These are phyloP conservation scores for Cyclotella choctawhatcheeana DNA, from an alignment of 108 stramenopile species.

Conservation along the genomic window DNA sequence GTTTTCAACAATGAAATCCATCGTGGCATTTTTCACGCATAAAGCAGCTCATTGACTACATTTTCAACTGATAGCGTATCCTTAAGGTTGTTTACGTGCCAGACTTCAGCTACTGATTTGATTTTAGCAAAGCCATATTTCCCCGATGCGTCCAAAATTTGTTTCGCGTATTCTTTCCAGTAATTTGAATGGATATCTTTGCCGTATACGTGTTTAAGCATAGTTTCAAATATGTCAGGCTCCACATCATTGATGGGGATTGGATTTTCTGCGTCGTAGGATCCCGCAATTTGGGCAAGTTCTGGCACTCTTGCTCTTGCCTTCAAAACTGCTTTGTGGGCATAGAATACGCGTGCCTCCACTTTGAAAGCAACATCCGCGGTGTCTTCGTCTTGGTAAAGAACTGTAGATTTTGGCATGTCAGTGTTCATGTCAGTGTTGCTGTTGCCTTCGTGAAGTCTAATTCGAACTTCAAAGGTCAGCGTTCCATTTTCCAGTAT, in stretches of 20 bases:
- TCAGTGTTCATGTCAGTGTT: no score
- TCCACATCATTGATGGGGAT: slow-evolving; percentile 24
- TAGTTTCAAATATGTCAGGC: slow-evolving; percentile 8
- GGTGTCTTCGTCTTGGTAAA: neutral
- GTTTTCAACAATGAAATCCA: slow-evolving; percentile 26
- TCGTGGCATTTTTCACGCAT: slow-evolving; percentile 16
- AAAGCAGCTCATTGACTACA: neutral
- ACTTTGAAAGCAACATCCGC: neutral
- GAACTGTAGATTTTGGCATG: no score
- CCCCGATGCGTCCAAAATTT: slow-evolving; percentile 18
- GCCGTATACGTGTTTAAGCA: slow-evolving; percentile 23
- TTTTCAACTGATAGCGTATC: slow-evolving; percentile 3
- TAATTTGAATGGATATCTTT: neutral
- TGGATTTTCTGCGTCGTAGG: no score
- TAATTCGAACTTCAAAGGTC: no score
- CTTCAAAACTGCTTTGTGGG: neutral
- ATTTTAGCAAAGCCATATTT: slow-evolving; percentile 10
- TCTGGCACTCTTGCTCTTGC: no score
- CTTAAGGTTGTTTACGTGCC: neutral
- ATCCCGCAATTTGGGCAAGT: no score
- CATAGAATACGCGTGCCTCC: neutral
- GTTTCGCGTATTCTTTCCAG: slow-evolving; percentile 10
- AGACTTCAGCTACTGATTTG: slow-evolving; percentile 17
- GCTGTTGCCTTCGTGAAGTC: no score
- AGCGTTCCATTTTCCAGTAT: no score